Conservation (phyloP, 164 flowering plant species). For the Dillenia suffruticosa region DNA sequence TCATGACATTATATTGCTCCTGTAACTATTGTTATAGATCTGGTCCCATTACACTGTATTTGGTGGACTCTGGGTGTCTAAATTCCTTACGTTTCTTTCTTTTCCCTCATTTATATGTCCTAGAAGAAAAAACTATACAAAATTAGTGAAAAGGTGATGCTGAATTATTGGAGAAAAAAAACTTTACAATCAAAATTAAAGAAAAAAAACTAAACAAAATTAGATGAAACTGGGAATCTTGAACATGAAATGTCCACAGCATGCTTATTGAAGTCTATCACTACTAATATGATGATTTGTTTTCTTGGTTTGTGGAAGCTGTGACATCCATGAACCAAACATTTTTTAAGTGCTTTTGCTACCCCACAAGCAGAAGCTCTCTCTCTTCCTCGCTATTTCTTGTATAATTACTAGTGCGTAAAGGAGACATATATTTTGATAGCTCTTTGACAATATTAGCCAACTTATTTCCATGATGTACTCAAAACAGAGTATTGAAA, state of each 20-base stretch:
- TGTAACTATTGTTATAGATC: too few relatives aligned
- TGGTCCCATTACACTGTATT: too few relatives aligned
- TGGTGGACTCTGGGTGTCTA: too few relatives aligned
- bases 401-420: neutral
- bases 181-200: too few relatives aligned
- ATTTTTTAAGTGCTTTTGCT: slow-evolving; percentile 37
- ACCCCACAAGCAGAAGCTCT: slow-evolving; percentile 35
- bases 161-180: slow-evolving; percentile 25
- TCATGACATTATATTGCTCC: too few relatives aligned
- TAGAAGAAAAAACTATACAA: neutral
- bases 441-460: too few relatives aligned
- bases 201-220: too few relatives aligned
- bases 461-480: too few relatives aligned
- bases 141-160: slow-evolving; percentile 14
- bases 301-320: slow-evolving; percentile 9
- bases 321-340: slow-evolving; percentile 26
- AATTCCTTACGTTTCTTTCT: neutral
- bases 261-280: slow-evolving; percentile 2
- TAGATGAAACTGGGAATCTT: slow-evolving; percentile 22
- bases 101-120: slow-evolving; percentile 3
- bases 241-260: slow-evolving; percentile 27
- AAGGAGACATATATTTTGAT: too few relatives aligned
- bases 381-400: slow-evolving; percentile 8
- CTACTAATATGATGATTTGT: slow-evolving; percentile 15
- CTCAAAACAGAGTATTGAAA: too few relatives aligned